A percentile compares a stretch with the other conserved stretches of the same genome.
phyloP scores from a whole-genome alignment of 805 yeast species.

The Cyberlindnera nakhonratchasimensis region DNA sequence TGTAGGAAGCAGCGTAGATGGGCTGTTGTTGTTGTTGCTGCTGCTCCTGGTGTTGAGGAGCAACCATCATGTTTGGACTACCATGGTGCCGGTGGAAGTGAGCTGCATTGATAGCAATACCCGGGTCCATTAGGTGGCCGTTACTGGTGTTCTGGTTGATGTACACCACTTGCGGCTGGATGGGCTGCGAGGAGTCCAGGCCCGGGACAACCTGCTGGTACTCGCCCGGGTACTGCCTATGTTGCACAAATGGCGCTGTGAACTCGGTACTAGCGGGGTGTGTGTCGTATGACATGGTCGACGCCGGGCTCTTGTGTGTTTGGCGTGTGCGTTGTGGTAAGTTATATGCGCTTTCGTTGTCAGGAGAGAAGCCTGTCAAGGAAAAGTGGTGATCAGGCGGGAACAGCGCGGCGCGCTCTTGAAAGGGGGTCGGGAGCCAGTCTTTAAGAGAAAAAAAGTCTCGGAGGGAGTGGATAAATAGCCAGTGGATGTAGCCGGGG shows the following conservation, averaged over 20 bases:
- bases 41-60: too few relatives aligned
- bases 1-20: constrained; percentile 5
- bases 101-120: background rate
- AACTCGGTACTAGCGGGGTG: constrained; percentile 3
- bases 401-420: background rate
- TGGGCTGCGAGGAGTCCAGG: constrained; percentile 1
- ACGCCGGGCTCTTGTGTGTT: background rate
- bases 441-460: background rate
- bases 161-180: constrained; percentile 3
- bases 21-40: constrained; percentile 4
- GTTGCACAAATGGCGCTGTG: constrained; percentile 1
- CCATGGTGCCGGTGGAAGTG: background rate
- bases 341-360: background rate
- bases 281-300: constrained; percentile 5
- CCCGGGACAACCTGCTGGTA: constrained; percentile 1
- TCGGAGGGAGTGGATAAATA: background rate
- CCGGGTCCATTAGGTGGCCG: background rate
- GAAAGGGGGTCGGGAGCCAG: background rate
- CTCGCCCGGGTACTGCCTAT: constrained; percentile 3
- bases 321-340: background rate
- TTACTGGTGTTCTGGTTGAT: constrained; percentile 2
- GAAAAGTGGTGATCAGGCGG: background rate
- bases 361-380: background rate
- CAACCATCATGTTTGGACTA: background rate
- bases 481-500: background rate